Conservation (phyloP, 768 basidiomycete genomes). For the Chalciporus chontae region DNA sequence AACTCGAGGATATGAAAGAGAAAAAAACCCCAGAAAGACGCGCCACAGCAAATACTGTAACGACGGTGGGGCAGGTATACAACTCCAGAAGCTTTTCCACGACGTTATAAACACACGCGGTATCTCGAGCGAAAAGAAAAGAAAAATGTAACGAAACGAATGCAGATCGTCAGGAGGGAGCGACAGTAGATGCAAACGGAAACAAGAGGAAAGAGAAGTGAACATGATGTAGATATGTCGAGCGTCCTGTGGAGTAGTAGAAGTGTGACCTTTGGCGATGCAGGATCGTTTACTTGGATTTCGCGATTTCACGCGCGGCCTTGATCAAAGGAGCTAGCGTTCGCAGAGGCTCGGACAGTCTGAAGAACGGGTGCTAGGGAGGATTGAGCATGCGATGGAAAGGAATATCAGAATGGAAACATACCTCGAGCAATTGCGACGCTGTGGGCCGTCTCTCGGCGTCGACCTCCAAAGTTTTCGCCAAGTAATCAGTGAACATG, state of each 20-base stretch:
- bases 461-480: conserved; percentile 88
- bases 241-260: conserved; percentile 3
- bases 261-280: neutral
- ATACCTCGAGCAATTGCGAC: conserved; percentile 71
- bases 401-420: conserved; percentile 14
- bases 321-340: conserved; percentile 89
- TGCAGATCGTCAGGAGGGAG: conserved; percentile 16
- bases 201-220: neutral
- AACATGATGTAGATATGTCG: conserved; percentile 12
- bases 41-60: neutral
- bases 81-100: conserved; percentile 14
- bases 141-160: conserved; percentile 6
- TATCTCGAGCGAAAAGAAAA: conserved; percentile 10
- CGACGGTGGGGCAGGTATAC: conserved; percentile 9
- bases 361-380: conserved; percentile 81
- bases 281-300: conserved; percentile 38
- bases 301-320: conserved; percentile 83
- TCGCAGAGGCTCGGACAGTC: conserved; percentile 78
- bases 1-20: conserved; percentile 24
- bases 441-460: conserved; percentile 91
- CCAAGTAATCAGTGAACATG: conserved; percentile 86
- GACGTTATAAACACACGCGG: conserved; percentile 3
- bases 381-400: conserved; percentile 4
- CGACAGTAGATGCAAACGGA: conserved; percentile 19
- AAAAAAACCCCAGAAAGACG: conserved; percentile 4